phyloP scores from a whole-genome alignment of 495 filamentous ascomycete genomes.

The Aspergillus ellipticus region DNA sequence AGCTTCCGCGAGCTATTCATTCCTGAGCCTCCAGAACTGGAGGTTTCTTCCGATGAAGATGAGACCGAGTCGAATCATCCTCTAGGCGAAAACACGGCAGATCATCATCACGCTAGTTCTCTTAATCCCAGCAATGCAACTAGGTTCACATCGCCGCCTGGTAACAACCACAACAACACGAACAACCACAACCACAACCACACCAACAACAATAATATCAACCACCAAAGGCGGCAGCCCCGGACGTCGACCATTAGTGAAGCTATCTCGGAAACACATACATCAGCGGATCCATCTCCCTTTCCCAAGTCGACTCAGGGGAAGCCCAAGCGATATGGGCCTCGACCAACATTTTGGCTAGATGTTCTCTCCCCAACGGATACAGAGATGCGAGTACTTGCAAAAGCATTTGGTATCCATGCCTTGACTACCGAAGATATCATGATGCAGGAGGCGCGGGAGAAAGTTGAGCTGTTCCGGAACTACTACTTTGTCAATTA shows the following conservation, averaged over 20 bases:
- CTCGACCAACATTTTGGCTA: constrained; percentile 92
- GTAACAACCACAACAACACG: neutral
- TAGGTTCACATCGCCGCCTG: neutral
- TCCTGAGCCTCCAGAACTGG: constrained; percentile 63
- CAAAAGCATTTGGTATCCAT: constrained; percentile 92
- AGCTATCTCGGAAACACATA: constrained; percentile 25
- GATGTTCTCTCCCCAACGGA: constrained; percentile 89
- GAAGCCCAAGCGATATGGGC: constrained; percentile 70
- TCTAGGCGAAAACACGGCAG: constrained; percentile 18
- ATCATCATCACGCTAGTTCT: constrained; percentile 8
- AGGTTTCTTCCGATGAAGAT: constrained; percentile 61
- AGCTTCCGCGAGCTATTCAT: constrained; percentile 83
- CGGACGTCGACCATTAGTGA: constrained; percentile 34
- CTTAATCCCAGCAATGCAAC: constrained; percentile 5
- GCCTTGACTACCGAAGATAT: constrained; percentile 95
- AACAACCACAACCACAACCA: neutral
- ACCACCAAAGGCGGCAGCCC: constrained; percentile 9
- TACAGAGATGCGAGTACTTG: constrained; percentile 84
- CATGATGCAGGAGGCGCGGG: constrained; percentile 91
- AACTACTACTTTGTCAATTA: constrained; percentile 99
- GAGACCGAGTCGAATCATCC: constrained; percentile 55
- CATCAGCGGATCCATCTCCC: constrained; percentile 17
- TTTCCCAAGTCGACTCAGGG: constrained; percentile 19
- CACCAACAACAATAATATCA: constrained; percentile 5
- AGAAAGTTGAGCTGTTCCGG: constrained; percentile 95